Evolutionary conservation across 768 basidiomycete species (phyloP), one percentile per base, ranked within the genome.

Genomic region (Hydnomerulius pinastri): DNA sequence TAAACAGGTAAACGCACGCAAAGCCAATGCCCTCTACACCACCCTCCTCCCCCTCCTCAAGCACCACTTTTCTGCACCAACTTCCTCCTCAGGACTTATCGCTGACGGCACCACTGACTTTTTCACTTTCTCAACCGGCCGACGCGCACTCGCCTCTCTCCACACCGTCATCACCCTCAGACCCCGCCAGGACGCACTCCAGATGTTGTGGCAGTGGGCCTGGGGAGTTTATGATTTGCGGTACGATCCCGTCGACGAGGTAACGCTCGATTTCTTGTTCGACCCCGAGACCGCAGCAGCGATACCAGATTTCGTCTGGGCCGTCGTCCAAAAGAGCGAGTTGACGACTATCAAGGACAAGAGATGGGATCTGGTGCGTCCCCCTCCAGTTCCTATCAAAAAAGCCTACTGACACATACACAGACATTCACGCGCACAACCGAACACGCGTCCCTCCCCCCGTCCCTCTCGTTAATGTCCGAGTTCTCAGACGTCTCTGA

Each of bases 401-500:
- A 8, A 54, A n/a, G 50, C 33, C 57, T 27, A 42, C 9, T 35
- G 36, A 51, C 29, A 28, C 17, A 6, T 37, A 43, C 32, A 17
- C 64, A 93, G 92, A 89, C 87, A 0, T 92, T 94, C 69, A 86
- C 92, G 15, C 88, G 85, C 62, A 85, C 88, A 4, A 73, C 80
- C 11, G 92, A 93, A 51, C 79, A 80, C 55, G 42, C 78, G 2
- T 66, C 73, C 13, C 71, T 96, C 21, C 87, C 90, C 3, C 57
- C 78, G 0, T 71, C 76, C 17, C 73, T 87, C 38, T 81, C 84
- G 11, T 78, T 92, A 58, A 91, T 94, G 87, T 85, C 90, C 51
- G 94, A 97, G 72, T 90, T 82, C 57, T 89, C 89, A 9, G 94
- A 96, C 58, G 75, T 92, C 48, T 89, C 90, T 2, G 90, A 95